Conservation (phyloP, 2,329 filamentous ascomycete genomes). For the Aspergillus intermedius region DNA sequence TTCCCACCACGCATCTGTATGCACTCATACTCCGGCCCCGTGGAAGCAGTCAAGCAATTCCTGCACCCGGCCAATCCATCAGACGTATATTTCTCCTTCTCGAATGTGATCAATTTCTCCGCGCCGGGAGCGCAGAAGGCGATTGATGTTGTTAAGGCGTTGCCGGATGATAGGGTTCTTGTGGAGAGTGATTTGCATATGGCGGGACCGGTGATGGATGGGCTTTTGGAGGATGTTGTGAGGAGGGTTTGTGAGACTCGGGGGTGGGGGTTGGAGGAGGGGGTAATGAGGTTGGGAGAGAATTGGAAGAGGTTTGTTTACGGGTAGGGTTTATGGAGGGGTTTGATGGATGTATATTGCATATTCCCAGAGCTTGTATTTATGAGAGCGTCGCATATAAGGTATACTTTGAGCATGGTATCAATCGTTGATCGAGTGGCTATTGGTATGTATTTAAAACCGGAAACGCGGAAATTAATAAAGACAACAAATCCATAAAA, state of each 20-base stretch:
- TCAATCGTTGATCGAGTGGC: too few relatives aligned
- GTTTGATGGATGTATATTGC: neutral
- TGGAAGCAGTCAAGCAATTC: conserved; percentile 72
- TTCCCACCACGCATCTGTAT: conserved; percentile 87
- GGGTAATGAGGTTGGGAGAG: conserved; percentile 57
- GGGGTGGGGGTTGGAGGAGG: conserved; percentile 68
- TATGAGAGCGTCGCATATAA: neutral
- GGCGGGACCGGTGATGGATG: conserved; percentile 77
- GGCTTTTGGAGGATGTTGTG: conserved; percentile 65
- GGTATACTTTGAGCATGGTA: neutral
- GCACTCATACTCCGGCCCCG: conserved; percentile 81
- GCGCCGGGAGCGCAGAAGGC: conserved; percentile 49
- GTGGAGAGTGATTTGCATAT: conserved; percentile 86
- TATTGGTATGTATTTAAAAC: too few relatives aligned
- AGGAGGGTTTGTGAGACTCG: conserved; percentile 71
- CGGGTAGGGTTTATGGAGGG: conserved; percentile 36
- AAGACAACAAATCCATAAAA: too few relatives aligned
- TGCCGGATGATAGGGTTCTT: conserved; percentile 73
- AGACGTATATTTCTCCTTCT: conserved; percentile 83
- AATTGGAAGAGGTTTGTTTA: conserved; percentile 78
- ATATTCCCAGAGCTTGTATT: too few relatives aligned
- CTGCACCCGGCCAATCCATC: conserved; percentile 65
- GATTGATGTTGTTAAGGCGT: conserved; percentile 59
- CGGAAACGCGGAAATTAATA: too few relatives aligned
- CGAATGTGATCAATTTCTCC: conserved; percentile 70